A percentile compares a stretch with the other conserved stretches of the same genome.
Evolutionary conservation across 1,284 basidiomycete genomes (phyloP).

Genomic region (Ustilago curta): DNA sequence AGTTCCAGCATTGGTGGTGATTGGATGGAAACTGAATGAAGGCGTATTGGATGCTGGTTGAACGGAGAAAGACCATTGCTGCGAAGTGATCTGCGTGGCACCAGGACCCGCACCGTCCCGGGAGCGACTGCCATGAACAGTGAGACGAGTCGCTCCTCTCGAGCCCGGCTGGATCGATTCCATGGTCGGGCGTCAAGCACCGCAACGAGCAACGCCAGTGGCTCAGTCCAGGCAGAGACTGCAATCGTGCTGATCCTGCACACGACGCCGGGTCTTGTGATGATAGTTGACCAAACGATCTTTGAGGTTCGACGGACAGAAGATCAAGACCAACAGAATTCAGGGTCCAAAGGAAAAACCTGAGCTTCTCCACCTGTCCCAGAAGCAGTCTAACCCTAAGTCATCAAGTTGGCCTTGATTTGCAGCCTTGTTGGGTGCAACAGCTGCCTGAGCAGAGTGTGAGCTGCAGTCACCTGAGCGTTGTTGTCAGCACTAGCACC

Average conservation of each 20-base stretch:
- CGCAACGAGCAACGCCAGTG: background rate
- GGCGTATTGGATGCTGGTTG: background rate
- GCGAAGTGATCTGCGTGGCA: conserved; percentile 5
- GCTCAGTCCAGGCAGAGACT: background rate
- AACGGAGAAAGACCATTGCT: conserved; percentile 28
- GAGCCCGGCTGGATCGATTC: conserved; percentile 27
- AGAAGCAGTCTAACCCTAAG: too few species aligned
- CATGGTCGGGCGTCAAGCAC: conserved; percentile 14
- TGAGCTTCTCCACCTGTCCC: background rate
- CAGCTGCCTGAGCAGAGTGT: background rate
- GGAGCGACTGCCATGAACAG: conserved; percentile 18
- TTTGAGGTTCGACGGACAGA: too few species aligned
- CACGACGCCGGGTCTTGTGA: background rate
- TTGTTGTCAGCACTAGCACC: too few species aligned
- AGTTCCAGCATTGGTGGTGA: background rate
- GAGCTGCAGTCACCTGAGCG: too few species aligned
- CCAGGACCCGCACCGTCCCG: background rate
- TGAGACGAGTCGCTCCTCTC: conserved; percentile 35
- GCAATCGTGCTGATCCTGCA: background rate
- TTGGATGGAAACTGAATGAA: background rate
- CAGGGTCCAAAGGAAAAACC: conserved; percentile 2
- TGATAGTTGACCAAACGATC: background rate
- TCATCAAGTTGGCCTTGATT: too few species aligned
- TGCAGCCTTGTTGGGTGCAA: too few species aligned
- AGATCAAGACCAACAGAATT: background rate